These are phyloP conservation scores for Rehmannia glutinosa DNA, from an alignment of 257 asterid genomes.

Conservation along the genomic window DNA sequence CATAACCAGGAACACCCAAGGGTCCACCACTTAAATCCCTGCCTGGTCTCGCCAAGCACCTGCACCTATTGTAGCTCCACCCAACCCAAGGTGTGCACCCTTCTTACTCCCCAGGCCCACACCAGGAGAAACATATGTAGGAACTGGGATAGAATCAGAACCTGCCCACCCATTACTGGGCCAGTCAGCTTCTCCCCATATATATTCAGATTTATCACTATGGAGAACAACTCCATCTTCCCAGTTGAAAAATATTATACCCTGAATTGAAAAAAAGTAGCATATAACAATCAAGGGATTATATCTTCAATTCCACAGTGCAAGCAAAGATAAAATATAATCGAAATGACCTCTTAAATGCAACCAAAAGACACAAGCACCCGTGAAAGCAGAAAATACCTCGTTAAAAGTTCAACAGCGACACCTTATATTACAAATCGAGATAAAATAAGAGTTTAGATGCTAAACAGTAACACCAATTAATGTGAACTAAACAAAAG, in stretches of 20 bases:
- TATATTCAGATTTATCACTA: slow-evolving; percentile 52
- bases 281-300: background rate
- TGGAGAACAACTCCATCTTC: slow-evolving; percentile 53
- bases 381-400: background rate
- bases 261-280: slow-evolving; percentile 47
- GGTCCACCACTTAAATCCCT: slow-evolving; percentile 54
- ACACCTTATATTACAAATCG: background rate
- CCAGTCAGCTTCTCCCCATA: slow-evolving; percentile 97
- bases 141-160: slow-evolving; percentile 64
- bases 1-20: slow-evolving; percentile 59
- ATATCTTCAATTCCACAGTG: background rate
- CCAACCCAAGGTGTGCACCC: slow-evolving; percentile 65
- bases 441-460: background rate
- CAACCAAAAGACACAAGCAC: slow-evolving; percentile 11
- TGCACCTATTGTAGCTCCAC: slow-evolving; percentile 77
- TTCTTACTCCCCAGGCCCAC: slow-evolving; percentile 76
- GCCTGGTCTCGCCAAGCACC: slow-evolving; percentile 49
- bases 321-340: background rate
- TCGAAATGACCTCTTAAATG: background rate
- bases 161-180: slow-evolving; percentile 95
- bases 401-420: slow-evolving; percentile 8
- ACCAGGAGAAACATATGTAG: slow-evolving; percentile 72
- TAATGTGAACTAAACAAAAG: background rate
- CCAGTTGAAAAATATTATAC: slow-evolving; percentile 81
- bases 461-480: background rate